These are phyloP conservation scores for Knufia petricola DNA, from an alignment of 2,329 filamentous ascomycete species.

Conservation along the genomic window DNA sequence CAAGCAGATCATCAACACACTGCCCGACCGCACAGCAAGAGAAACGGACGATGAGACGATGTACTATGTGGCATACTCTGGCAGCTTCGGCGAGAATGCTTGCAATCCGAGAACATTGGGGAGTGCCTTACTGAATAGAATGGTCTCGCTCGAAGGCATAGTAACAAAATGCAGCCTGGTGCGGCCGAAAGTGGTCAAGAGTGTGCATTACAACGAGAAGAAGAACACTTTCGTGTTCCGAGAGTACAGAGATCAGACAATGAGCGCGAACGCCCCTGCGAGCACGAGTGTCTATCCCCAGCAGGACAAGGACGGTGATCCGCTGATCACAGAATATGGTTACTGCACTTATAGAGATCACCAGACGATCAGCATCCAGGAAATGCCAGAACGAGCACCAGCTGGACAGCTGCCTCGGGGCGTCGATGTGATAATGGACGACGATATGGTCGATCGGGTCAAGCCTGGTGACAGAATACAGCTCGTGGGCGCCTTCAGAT, in stretches of 20 bases:
- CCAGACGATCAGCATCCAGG: slow-evolving; percentile 95
- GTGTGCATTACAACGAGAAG: slow-evolving; percentile 88
- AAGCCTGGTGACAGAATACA: slow-evolving; percentile 96
- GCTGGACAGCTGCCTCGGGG: slow-evolving; percentile 90
- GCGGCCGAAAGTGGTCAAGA: slow-evolving; percentile 93
- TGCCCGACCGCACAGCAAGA: slow-evolving; percentile 64
- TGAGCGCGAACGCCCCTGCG: slow-evolving; percentile 77
- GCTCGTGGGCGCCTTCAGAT: slow-evolving; percentile 90
- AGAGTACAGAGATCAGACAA: slow-evolving; percentile 93
- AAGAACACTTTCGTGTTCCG: slow-evolving; percentile 79
- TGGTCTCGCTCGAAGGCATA: slow-evolving; percentile 96
- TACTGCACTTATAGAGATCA: slow-evolving; percentile 94
- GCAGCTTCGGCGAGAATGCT: slow-evolving; percentile 87
- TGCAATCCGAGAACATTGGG: slow-evolving; percentile 91
- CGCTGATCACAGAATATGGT: slow-evolving; percentile 88
- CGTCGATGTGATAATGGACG: slow-evolving; percentile 92
- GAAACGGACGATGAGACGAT: slow-evolving; percentile 66
- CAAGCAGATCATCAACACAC: slow-evolving; percentile 73
- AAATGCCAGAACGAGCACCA: slow-evolving; percentile 95
- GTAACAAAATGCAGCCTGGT: slow-evolving; percentile 94
- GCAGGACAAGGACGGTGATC: slow-evolving; percentile 86
- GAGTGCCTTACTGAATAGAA: slow-evolving; percentile 82
- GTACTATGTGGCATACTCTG: slow-evolving; percentile 96
- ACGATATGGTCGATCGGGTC: slow-evolving; percentile 86
- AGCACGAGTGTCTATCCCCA: slow-evolving; percentile 90